These are phyloP conservation scores for Starmera quercuum DNA, from an alignment of 805 yeast genomes.

Conservation along the genomic window DNA sequence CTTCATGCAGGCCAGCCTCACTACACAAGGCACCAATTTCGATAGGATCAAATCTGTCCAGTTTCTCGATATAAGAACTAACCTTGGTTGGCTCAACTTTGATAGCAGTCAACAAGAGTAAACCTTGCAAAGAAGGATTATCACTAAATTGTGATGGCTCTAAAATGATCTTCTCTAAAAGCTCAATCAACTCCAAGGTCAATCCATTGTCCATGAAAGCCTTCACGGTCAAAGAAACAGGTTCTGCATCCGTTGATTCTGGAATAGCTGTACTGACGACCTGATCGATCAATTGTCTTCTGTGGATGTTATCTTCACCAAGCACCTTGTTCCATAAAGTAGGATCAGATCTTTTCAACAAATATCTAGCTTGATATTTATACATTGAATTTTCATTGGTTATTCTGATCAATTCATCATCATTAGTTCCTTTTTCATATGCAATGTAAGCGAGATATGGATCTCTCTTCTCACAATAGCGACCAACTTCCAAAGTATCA, in stretches of 20 bases:
- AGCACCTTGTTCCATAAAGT: slow-evolving; percentile 78
- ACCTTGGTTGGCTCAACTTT: slow-evolving; percentile 91
- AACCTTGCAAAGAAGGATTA: slow-evolving; percentile 90
- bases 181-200: slow-evolving; percentile 88
- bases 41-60: slow-evolving; percentile 84
- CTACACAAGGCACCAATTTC: slow-evolving; percentile 92
- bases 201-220: slow-evolving; percentile 94
- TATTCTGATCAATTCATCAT: slow-evolving; percentile 79
- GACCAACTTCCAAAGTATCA: slow-evolving; percentile 94
- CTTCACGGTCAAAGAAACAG: slow-evolving; percentile 87
- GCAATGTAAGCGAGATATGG: slow-evolving; percentile 97
- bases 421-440: slow-evolving; percentile 91
- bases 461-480: slow-evolving; percentile 97
- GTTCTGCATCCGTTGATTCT: slow-evolving; percentile 87
- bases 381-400: slow-evolving; percentile 98
- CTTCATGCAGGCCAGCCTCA: slow-evolving; percentile 84
- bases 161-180: slow-evolving; percentile 89
- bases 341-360: slow-evolving; percentile 81
- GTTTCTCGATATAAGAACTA: slow-evolving; percentile 72
- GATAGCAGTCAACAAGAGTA: slow-evolving; percentile 88
- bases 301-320: slow-evolving; percentile 67
- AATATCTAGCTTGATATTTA: slow-evolving; percentile 97
- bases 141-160: slow-evolving; percentile 98
- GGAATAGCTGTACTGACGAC: slow-evolving; percentile 95
- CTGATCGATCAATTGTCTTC: slow-evolving; percentile 89